phyloP scores from a whole-genome alignment of 2,329 filamentous ascomycete species.

The Venturia aucupariae region DNA sequence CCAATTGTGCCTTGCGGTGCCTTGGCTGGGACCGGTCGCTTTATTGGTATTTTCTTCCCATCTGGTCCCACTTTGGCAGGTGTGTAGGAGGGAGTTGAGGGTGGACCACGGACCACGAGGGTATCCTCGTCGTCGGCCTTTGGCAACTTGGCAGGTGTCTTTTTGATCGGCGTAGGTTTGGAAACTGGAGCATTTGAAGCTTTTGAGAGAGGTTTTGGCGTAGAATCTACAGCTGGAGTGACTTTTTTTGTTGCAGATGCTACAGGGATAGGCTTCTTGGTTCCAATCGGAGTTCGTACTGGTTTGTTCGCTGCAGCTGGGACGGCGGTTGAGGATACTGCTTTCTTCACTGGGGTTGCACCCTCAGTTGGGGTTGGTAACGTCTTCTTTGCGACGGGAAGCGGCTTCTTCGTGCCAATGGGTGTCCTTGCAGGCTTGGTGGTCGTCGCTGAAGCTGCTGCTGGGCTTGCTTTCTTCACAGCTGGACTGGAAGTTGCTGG shows the following conservation, averaged over 20 bases:
- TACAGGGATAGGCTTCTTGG: slow-evolving; percentile 17
- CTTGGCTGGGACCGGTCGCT: slow-evolving; percentile 23
- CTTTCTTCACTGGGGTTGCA: slow-evolving; percentile 20
- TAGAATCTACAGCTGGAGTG: slow-evolving; percentile 13
- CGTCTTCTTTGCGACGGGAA: slow-evolving; percentile 16
- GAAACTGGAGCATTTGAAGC: slow-evolving; percentile 15
- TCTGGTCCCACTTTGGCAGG: slow-evolving; percentile 2
- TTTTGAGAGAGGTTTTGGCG: slow-evolving; percentile 13
- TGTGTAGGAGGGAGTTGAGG: slow-evolving; percentile 18
- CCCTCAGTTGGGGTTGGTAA: slow-evolving; percentile 16
- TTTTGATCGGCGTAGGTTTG: slow-evolving; percentile 21
- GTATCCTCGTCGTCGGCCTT: slow-evolving; percentile 14
- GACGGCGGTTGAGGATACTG: not conserved
- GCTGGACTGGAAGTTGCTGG: slow-evolving; percentile 16
- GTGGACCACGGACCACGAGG: not conserved
- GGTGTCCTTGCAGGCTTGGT: slow-evolving; percentile 17
- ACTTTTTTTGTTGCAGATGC: slow-evolving; percentile 17
- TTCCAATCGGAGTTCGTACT: slow-evolving; percentile 17
- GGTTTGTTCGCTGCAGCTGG: slow-evolving; percentile 15
- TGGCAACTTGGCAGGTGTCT: slow-evolving; percentile 19
- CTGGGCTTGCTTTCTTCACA: slow-evolving; percentile 14
- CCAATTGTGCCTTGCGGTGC: slow-evolving; percentile 29
- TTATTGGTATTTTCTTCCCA: slow-evolving; percentile 21
- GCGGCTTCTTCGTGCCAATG: slow-evolving; percentile 19
- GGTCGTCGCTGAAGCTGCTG: slow-evolving; percentile 6